A percentile compares a stretch with the other conserved stretches of the same genome.
Conservation (phyloP, 371 early-diverging fungal species). For the Coemansia sp. region DNA sequence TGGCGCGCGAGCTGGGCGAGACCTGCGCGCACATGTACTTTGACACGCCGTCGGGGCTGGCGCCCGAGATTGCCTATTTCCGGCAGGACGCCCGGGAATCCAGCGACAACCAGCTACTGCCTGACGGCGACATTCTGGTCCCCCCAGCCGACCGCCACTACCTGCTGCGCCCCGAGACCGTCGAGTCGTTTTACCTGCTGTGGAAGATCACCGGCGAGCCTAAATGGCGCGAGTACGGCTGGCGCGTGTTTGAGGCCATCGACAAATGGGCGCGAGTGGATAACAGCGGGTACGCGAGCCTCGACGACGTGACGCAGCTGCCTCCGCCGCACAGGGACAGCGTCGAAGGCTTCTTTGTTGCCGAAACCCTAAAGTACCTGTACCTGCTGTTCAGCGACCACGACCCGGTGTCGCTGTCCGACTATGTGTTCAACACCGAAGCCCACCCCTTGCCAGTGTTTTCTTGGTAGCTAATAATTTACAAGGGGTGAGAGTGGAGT, state of each 20-base stretch:
- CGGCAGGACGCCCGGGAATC: constrained; percentile 3
- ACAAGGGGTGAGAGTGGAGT: neutral
- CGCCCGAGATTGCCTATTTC: constrained; percentile 80
- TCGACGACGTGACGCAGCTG: constrained; percentile 65
- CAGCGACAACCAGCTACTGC: constrained; percentile 65
- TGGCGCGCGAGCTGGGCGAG: constrained; percentile 75
- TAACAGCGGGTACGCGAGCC: constrained; percentile 71
- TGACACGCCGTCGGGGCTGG: constrained; percentile 73
- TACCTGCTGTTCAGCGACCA: constrained; percentile 76
- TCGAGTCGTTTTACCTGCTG: constrained; percentile 81
- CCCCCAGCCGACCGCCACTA: constrained; percentile 55
- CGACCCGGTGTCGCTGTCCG: constrained; percentile 66
- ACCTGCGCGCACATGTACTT: constrained; percentile 84
- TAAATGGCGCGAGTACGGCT: constrained; percentile 80
- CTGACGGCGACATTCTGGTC: constrained; percentile 55
- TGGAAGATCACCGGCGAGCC: constrained; percentile 80
- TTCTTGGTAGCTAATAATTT: constrained; percentile 5
- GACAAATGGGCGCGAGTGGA: constrained; percentile 70
- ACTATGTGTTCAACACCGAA: constrained; percentile 87
- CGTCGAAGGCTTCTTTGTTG: constrained; percentile 71
- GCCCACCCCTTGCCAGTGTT: constrained; percentile 70
- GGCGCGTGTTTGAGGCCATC: constrained; percentile 79
- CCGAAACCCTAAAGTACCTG: constrained; percentile 93
- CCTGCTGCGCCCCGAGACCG: constrained; percentile 82
- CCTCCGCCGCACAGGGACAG: constrained; percentile 72